Percentiles rank a stretch among this genome's conserved stretches.
phyloP scores from a whole-genome alignment of 768 basidiomycete genomes.

The Collybia sp. region DNA sequence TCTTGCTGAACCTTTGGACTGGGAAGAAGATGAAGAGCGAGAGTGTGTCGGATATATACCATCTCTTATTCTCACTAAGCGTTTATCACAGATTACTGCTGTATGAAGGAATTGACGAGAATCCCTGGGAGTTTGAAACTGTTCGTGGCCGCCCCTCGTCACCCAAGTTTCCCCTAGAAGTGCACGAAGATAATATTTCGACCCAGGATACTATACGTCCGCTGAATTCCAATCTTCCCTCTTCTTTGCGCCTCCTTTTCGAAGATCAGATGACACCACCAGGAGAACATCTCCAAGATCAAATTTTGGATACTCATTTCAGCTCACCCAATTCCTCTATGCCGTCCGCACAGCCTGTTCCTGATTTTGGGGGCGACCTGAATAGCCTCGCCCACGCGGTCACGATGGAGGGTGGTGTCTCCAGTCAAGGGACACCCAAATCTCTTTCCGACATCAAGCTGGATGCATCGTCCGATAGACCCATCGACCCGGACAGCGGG shows the following conservation, averaged over 20 bases:
- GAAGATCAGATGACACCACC: constrained; percentile 43
- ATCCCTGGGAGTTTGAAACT: constrained; percentile 77
- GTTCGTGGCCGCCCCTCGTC: constrained; percentile 35
- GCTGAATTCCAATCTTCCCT: constrained; percentile 53
- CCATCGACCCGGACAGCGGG: too few species aligned
- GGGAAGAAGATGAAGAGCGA: constrained; percentile 67
- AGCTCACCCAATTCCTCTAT: constrained; percentile 32
- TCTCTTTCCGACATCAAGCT: constrained; percentile 13
- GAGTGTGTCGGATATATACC: constrained; percentile 28
- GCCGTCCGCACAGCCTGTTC: constrained; percentile 17
- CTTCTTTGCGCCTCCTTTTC: constrained; percentile 77
- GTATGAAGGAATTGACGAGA: constrained; percentile 26
- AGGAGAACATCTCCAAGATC: constrained; percentile 21
- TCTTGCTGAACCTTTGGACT: constrained; percentile 64
- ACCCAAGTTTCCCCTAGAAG: constrained; percentile 6
- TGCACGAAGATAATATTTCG: constrained; percentile 14
- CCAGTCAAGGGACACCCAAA: constrained; percentile 20
- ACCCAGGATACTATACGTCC: constrained; percentile 47
- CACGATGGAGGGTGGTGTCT: constrained; percentile 29
- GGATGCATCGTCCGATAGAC: not conserved
- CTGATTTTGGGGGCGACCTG: constrained; percentile 14
- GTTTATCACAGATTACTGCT: constrained; percentile 2
- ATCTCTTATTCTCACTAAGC: not conserved
- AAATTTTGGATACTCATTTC: constrained; percentile 10
- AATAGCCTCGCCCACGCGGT: constrained; percentile 20